Base-by-base conservation (phyloP, 768 basidiomycete genomes). In the Rhodocollybia butyracea region DNA sequence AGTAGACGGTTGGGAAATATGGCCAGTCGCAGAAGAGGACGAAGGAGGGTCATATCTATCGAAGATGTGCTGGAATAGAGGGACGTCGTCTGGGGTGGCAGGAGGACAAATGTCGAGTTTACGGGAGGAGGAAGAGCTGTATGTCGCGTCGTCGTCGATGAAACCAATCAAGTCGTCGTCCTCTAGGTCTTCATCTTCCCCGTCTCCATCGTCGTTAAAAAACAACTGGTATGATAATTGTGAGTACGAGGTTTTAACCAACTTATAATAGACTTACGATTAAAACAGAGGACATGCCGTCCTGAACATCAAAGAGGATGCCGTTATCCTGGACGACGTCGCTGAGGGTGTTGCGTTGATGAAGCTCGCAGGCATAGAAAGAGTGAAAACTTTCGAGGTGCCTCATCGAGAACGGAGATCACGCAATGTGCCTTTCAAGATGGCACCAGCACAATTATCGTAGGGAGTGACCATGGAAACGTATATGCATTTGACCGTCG, bases 361-460 rank as follows among this genome's bases (percentile, higher is more conserved):
- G 10, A 31, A 36, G 32, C 7, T 51, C 6, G 32, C 8, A 7
- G 48, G 32, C 6, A 22, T 13, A 22, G 32, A 31, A 15, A 32
- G 32, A 51, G 48, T 51, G 24, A 51, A 36, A 38, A 36, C 27
- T 31, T 51, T 51, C 22, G 34, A 32, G 36, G 48, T 51, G 6
- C 30, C 29, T 17, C 34, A 32, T 13, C 7, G 21, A 13, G 32
- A 51, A 21, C 30, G 30, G 5, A 31, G 48, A n/a, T 24, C 48
- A 5, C 13, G 32, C 11, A 31, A 51, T 15, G 32, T 51, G 29
- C 11, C 48, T 51, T 51, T 24, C 30, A 10, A 5, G 48, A 51
- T 22, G 17, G 34, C 12, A 27, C 10, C 17, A 52, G 34, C 3
- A 27, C 38, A 5, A 52, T 52, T 17, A 26, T 52, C 26, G 40